Conservation (phyloP, 1,139 yeast genomes). For the Blastobotrys serpentis region DNA sequence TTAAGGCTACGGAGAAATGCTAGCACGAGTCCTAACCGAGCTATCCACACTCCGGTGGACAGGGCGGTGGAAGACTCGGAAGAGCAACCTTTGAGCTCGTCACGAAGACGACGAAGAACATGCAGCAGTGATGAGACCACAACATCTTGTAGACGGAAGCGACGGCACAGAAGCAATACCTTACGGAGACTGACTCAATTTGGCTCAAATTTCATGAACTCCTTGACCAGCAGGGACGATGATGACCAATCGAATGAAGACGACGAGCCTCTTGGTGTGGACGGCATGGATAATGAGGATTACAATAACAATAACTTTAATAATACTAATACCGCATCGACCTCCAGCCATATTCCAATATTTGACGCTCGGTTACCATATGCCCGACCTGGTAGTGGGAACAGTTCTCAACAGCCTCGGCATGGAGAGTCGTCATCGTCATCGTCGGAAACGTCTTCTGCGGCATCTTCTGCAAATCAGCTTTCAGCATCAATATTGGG, state of each 20-base stretch:
- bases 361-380: neutral
- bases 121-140: slow-evolving; percentile 14
- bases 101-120: slow-evolving; percentile 16
- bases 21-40: neutral
- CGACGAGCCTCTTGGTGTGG: no score
- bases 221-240: slow-evolving; percentile 3
- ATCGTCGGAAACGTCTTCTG: neutral
- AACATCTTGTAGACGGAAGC: slow-evolving; percentile 13
- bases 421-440: neutral
- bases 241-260: slow-evolving; percentile 6
- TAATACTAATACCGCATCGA: no score
- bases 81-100: slow-evolving; percentile 9
- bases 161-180: slow-evolving; percentile 17
- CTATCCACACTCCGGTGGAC: neutral
- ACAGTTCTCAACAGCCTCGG: neutral
- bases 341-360: neutral
- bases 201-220: slow-evolving; percentile 17
- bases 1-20: slow-evolving; percentile 6
- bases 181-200: slow-evolving; percentile 17
- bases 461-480: neutral
- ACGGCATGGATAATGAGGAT: neutral
- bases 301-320: no score
- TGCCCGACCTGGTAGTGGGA: neutral
- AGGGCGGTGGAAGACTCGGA: neutral
- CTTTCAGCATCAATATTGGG: neutral